phyloP scores from a whole-genome alignment of 1,284 basidiomycete genomes.

The Rhodotorula sp. region DNA sequence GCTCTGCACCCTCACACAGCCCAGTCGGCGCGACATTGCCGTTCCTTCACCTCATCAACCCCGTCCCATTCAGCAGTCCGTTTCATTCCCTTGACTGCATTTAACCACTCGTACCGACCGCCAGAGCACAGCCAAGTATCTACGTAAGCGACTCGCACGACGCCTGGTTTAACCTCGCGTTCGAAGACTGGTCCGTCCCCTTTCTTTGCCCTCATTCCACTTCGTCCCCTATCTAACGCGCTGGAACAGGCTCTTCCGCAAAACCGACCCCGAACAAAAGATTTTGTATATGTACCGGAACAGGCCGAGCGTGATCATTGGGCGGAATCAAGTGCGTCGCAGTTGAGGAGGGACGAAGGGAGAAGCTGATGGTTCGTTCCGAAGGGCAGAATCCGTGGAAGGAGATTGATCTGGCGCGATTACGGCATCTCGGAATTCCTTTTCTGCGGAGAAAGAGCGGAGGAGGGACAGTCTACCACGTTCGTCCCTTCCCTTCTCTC shows the following conservation, averaged over 20 bases:
- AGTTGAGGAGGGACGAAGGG: not conserved
- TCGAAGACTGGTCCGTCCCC: constrained; percentile 79
- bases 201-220: not conserved
- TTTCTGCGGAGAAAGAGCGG: constrained; percentile 86
- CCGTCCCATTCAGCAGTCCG: not conserved
- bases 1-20: too few species aligned
- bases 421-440: constrained; percentile 61
- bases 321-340: constrained; percentile 67
- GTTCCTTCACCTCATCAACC: not conserved
- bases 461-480: constrained; percentile 97
- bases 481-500: constrained; percentile 51
- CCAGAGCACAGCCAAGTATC: constrained; percentile 46
- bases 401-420: constrained; percentile 73
- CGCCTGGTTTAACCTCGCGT: constrained; percentile 88
- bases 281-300: constrained; percentile 87
- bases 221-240: not conserved
- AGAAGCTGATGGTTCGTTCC: not conserved
- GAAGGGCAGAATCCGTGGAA: constrained; percentile 87
- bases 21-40: not conserved
- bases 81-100: too few species aligned
- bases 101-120: not conserved
- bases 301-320: constrained; percentile 85
- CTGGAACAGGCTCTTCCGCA: constrained; percentile 73
- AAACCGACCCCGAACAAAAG: constrained; percentile 63
- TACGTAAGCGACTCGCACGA: constrained; percentile 79